Conservation (phyloP, 257 asterid genomes). For the Nicotiana sylvestris region DNA sequence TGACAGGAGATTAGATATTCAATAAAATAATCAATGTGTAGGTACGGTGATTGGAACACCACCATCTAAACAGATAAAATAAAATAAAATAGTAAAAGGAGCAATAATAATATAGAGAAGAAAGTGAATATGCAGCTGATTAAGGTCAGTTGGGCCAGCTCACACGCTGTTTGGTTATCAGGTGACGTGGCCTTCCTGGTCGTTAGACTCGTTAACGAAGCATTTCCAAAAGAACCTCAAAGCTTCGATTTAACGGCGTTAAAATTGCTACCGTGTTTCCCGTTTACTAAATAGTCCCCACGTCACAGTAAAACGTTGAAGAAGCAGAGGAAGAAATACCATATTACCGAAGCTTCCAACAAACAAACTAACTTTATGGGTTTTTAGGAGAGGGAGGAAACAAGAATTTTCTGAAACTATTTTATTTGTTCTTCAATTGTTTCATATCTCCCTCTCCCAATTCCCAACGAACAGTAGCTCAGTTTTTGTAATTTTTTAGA, state of each 20-base stretch:
- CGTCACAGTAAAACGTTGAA: not conserved
- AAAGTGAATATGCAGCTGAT: too few relatives aligned
- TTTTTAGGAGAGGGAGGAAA: not conserved
- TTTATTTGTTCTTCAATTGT: not conserved
- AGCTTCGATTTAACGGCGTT: not conserved
- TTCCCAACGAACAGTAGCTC: not conserved
- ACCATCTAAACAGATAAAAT: too few relatives aligned
- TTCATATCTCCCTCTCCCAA: not conserved
- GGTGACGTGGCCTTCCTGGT: not conserved
- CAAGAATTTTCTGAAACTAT: not conserved
- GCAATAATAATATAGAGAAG: too few relatives aligned
- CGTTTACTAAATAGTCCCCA: not conserved
- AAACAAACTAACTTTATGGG: not conserved
- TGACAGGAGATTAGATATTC: too few relatives aligned
- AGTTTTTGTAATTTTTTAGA: constrained; percentile 9
- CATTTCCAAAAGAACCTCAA: not conserved
- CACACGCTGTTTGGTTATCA: not conserved
- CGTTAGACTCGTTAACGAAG: not conserved
- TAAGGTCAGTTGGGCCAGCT: not conserved
- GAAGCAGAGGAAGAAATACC: not conserved
- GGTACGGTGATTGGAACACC: too few relatives aligned
- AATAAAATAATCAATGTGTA: too few relatives aligned
- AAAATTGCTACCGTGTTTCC: not conserved
- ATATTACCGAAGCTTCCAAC: constrained; percentile 10
- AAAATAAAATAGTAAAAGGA: too few relatives aligned